phyloP scores from a whole-genome alignment of 2,329 filamentous ascomycete species.

The Aspergillus calidoustus region DNA sequence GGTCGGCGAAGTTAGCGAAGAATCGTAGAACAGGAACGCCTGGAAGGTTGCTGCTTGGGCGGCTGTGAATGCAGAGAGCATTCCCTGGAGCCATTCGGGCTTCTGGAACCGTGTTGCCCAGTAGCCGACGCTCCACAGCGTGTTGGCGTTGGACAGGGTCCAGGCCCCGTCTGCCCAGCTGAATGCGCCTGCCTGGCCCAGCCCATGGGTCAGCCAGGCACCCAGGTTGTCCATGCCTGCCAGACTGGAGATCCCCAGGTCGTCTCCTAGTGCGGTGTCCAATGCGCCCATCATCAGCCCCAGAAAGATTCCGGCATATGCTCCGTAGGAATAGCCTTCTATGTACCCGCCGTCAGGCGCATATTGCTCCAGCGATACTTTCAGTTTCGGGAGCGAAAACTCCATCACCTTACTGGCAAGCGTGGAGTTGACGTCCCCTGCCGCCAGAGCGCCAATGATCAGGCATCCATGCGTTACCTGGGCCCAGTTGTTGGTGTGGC shows the following conservation, averaged over 20 bases:
- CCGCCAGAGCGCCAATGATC: not conserved
- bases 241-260: not conserved
- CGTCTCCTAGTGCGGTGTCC: not conserved
- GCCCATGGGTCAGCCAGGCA: not conserved
- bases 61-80: not conserved
- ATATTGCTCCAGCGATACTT: not conserved
- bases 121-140: not conserved
- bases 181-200: not conserved
- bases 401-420: not conserved
- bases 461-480: not conserved
- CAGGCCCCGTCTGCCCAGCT: not conserved
- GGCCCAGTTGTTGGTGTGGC: not conserved
- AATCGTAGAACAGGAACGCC: not conserved
- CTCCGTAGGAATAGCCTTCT: not conserved
- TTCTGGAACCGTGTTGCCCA: slow-evolving; percentile 1
- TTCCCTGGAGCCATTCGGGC: not conserved
- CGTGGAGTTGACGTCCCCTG: not conserved
- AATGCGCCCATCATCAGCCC: not conserved
- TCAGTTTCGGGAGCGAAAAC: not conserved
- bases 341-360: not conserved
- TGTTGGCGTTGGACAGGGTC: not conserved
- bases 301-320: not conserved
- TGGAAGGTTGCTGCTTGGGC: not conserved
- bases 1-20: not conserved
- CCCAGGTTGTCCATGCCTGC: not conserved